phyloP scores from a whole-genome alignment of 164 flowering plant genomes.

The Vitis rotundifolia region DNA sequence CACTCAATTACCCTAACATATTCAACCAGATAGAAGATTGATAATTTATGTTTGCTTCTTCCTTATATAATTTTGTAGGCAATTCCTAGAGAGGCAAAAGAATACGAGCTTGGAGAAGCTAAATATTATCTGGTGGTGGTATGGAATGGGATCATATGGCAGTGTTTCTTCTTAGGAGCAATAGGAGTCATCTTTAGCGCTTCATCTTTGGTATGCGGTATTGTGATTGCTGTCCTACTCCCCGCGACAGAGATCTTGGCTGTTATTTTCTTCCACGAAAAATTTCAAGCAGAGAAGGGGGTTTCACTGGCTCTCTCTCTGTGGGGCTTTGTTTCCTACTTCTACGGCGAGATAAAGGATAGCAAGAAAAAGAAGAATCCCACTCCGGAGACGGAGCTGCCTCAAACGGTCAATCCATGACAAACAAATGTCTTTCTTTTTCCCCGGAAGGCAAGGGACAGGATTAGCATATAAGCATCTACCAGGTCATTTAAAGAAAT shows the following conservation, averaged over 20 bases:
- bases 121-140: constrained; percentile 23
- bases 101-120: constrained; percentile 26
- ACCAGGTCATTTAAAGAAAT: no score
- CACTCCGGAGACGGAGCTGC: no score
- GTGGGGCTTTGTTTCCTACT: constrained; percentile 34
- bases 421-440: no score
- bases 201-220: constrained; percentile 30
- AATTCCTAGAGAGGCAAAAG: constrained; percentile 29
- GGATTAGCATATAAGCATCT: no score
- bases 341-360: constrained; percentile 26
- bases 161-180: constrained; percentile 31
- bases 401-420: no score
- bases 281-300: constrained; percentile 30
- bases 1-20: neutral
- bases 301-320: constrained; percentile 31
- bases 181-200: constrained; percentile 32
- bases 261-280: constrained; percentile 31
- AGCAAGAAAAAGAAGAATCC: constrained; percentile 1
- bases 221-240: constrained; percentile 23
- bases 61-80: constrained; percentile 14
- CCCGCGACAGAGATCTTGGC: constrained; percentile 31
- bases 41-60: neutral
- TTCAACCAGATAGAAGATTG: no score
- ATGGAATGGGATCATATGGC: constrained; percentile 26
- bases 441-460: no score